Conservation (phyloP, 2,329 filamentous ascomycete species). For the Alternaria metachromatica region DNA sequence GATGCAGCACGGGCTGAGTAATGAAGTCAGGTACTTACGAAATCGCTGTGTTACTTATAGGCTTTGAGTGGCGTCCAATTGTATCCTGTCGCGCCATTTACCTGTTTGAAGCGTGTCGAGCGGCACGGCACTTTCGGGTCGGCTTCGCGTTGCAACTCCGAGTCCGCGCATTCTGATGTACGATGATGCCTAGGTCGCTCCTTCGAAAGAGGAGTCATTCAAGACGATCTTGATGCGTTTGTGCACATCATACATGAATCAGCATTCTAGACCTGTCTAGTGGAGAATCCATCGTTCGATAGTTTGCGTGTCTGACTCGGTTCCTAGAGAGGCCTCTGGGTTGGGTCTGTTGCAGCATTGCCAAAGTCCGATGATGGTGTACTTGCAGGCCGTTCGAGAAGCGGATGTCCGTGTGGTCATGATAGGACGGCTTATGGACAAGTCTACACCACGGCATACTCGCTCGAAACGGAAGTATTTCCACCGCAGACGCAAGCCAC, state of each 20-base stretch:
- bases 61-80: conserved; percentile 6
- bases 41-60: neutral
- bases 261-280: neutral
- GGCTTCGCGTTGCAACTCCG: conserved; percentile 1
- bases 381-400: conserved; percentile 5
- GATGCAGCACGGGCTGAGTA: conserved; percentile 15
- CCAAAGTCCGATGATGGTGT: neutral
- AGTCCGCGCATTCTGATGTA: neutral
- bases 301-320: neutral
- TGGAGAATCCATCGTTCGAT: neutral
- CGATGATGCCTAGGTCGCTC: neutral
- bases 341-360: neutral
- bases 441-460: neutral
- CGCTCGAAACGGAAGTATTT: neutral
- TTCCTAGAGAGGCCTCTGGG: conserved; percentile 6
- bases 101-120: neutral
- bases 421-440: conserved; percentile 3
- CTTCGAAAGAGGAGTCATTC: neutral
- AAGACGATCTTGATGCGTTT: neutral
- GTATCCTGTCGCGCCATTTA: neutral
- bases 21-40: conserved; percentile 7
- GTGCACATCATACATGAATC: neutral
- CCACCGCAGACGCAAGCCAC: conserved; percentile 12
- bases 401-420: conserved; percentile 1
- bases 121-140: neutral